Conservation (phyloP, 345 rosid species). For the Anastatica hierochuntica region DNA sequence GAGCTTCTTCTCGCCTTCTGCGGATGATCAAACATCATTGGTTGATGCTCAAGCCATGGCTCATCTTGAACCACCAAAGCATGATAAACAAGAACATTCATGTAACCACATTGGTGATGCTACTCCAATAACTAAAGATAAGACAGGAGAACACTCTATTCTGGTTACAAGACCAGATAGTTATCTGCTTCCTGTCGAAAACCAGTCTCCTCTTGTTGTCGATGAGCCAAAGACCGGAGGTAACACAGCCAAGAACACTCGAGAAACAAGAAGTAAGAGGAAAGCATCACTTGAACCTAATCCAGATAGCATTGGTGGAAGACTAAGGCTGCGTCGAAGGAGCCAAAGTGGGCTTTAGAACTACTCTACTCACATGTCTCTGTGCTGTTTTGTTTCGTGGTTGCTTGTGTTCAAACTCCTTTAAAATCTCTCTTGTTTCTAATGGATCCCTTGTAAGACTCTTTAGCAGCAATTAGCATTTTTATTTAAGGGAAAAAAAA, state of each 20-base stretch:
- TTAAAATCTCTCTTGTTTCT: neutral
- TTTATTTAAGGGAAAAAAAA: no score
- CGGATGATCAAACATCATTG: no score
- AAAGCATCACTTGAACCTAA: constrained; percentile 17
- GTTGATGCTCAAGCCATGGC: no score
- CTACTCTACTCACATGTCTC: neutral
- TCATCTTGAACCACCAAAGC: neutral
- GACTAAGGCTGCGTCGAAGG: constrained; percentile 33
- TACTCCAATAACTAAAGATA: neutral
- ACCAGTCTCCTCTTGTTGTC: no score
- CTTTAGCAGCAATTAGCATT: no score
- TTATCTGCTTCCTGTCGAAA: no score
- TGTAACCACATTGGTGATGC: neutral
- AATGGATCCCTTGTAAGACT: no score
- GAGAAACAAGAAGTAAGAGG: constrained; percentile 5
- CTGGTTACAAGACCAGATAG: no score
- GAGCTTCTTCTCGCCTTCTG: no score
- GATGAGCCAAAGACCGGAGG: no score
- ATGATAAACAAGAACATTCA: neutral
- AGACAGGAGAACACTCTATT: no score
- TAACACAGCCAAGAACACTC: no score
- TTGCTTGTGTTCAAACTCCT: neutral
- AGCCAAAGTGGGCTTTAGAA: constrained; percentile 7
- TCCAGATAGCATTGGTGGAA: constrained; percentile 34
- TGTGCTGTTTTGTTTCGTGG: neutral